Percentiles rank a stretch among this genome's conserved stretches.
Evolutionary conservation across 768 basidiomycete species (phyloP).

Genomic region (Leccinum obscurum): DNA sequence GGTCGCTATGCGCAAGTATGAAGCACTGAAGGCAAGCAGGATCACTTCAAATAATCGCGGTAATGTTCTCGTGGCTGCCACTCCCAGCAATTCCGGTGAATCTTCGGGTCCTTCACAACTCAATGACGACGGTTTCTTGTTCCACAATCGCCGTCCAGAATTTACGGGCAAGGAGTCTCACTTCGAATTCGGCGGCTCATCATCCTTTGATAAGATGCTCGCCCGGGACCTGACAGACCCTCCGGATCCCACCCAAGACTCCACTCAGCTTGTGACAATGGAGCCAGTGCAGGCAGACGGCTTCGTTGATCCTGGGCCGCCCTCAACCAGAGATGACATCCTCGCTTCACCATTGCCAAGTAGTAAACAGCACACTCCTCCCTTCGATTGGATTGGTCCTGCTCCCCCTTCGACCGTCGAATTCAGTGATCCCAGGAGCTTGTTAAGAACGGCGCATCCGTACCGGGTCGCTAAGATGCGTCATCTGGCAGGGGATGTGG

Average conservation of each 20-base stretch:
- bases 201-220: constrained; percentile 41
- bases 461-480: constrained; percentile 32
- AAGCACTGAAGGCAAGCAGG: constrained; percentile 19
- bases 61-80: constrained; percentile 50
- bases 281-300: constrained; percentile 8
- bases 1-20: constrained; percentile 27
- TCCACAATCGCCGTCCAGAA: constrained; percentile 12
- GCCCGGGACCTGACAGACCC: constrained; percentile 32
- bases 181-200: constrained; percentile 41
- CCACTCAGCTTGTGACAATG: constrained; percentile 5
- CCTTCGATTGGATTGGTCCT: constrained; percentile 27
- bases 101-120: constrained; percentile 19
- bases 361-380: constrained; percentile 8
- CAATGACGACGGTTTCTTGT: constrained; percentile 11
- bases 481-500: constrained; percentile 20
- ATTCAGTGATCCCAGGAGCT: constrained; percentile 30
- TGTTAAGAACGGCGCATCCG: constrained; percentile 37
- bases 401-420: constrained; percentile 13
- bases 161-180: constrained; percentile 26
- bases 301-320: constrained; percentile 5
- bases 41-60: constrained; percentile 10
- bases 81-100: constrained; percentile 47
- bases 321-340: constrained; percentile 2
- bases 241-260: constrained; percentile 26
- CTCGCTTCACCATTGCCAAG: constrained; percentile 2